These are phyloP conservation scores for Penicillium fimorum DNA, from an alignment of 495 filamentous ascomycete species.

Conservation along the genomic window DNA sequence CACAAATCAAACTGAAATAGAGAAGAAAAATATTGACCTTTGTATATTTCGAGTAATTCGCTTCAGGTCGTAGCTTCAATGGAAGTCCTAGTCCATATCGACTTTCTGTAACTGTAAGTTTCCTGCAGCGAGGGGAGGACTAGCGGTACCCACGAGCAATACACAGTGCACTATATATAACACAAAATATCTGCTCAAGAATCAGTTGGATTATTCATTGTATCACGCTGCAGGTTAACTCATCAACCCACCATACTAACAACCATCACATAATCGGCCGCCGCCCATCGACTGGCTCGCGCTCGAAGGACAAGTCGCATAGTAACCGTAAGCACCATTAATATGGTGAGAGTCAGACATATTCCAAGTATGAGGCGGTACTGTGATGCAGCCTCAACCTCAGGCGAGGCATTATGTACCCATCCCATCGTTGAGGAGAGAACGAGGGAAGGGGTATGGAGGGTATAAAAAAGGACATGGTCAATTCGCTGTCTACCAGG, in stretches of 20 bases:
- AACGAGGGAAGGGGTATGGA: constrained; percentile 1
- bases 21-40: constrained; percentile 17
- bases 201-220: neutral
- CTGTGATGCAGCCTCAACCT: constrained; percentile 39
- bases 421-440: constrained; percentile 34
- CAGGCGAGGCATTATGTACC: constrained; percentile 45
- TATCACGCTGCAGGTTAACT: constrained; percentile 1
- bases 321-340: constrained; percentile 38
- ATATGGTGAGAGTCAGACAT: constrained; percentile 41
- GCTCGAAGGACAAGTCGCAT: constrained; percentile 38
- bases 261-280: constrained; percentile 50
- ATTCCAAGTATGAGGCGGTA: constrained; percentile 45
- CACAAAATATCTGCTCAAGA: constrained; percentile 35
- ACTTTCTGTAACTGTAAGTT: constrained; percentile 37
- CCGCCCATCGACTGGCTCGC: constrained; percentile 36
- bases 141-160: constrained; percentile 44
- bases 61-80: constrained; percentile 37
- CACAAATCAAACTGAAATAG: neutral
- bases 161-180: constrained; percentile 51
- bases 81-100: constrained; percentile 53
- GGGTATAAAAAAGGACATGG: neutral
- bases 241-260: constrained; percentile 44
- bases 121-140: neutral
- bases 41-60: constrained; percentile 41
- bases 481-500: neutral